phyloP scores from a whole-genome alignment of 441 rosid genomes.

The Gossypium gossypioides region DNA sequence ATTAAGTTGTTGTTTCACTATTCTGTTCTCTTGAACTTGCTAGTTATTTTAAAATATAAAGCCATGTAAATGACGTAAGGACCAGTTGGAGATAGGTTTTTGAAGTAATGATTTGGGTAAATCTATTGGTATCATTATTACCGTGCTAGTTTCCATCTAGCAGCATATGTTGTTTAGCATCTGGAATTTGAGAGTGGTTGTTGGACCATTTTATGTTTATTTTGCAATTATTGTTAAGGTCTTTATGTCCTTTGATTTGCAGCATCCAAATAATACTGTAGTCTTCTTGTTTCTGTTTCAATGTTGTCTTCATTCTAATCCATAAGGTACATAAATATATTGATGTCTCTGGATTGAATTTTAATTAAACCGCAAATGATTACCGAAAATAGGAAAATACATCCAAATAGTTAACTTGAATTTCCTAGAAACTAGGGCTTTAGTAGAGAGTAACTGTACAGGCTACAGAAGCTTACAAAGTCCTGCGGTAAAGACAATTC shows the following conservation, averaged over 20 bases:
- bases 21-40: not conserved
- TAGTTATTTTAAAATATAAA: not conserved
- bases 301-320: not conserved
- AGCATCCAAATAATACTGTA: not conserved
- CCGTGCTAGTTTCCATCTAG: not conserved
- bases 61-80: not conserved
- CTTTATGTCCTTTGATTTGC: conserved; percentile 5
- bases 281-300: not conserved
- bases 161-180: not conserved
- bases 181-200: not conserved
- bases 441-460: not conserved
- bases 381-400: not conserved
- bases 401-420: not conserved
- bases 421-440: not conserved
- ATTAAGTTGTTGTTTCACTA: too few species aligned
- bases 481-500: not conserved
- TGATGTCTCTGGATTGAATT: not conserved
- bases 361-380: not conserved
- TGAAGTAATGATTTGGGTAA: not conserved
- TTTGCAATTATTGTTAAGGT: not conserved
- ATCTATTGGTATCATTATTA: not conserved
- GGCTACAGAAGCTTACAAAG: not conserved
- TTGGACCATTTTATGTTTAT: not conserved
- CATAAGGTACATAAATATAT: not conserved
- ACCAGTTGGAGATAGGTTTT: not conserved